These are phyloP conservation scores for Mycena rosella DNA, from an alignment of 768 basidiomycete genomes.

Conservation along the genomic window DNA sequence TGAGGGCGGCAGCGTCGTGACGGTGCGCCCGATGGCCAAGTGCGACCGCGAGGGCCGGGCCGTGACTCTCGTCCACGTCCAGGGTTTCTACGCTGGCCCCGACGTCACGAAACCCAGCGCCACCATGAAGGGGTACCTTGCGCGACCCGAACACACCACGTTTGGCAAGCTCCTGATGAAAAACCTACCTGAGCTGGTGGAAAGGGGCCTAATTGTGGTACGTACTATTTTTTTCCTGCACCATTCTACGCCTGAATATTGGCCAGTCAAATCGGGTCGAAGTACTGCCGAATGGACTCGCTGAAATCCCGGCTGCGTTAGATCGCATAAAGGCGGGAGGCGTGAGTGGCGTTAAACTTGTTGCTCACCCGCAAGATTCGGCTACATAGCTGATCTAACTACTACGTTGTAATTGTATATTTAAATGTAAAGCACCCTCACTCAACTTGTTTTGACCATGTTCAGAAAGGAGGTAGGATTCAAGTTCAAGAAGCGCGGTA, in stretches of 20 bases:
- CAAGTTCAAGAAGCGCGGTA: too few species aligned
- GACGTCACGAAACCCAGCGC: conserved; percentile 39
- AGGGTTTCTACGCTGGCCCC: conserved; percentile 28
- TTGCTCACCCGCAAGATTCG: conserved; percentile 28
- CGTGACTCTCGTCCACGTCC: not conserved
- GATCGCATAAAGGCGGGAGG: conserved; percentile 30
- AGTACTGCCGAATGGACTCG: conserved; percentile 55
- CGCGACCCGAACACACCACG: conserved; percentile 38
- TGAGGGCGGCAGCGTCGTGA: conserved; percentile 6
- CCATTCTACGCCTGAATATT: not conserved
- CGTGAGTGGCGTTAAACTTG: conserved; percentile 28
- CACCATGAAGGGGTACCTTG: conserved; percentile 35
- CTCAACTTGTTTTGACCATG: too few species aligned
- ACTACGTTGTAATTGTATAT: too few species aligned
- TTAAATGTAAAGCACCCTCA: too few species aligned
- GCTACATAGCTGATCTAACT: too few species aligned
- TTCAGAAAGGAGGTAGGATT: too few species aligned
- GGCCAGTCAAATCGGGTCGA: conserved; percentile 59
- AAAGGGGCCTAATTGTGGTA: conserved; percentile 53
- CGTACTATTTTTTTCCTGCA: not conserved
- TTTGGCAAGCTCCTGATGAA: conserved; percentile 38
- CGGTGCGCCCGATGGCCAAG: not conserved
- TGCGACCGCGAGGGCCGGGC: not conserved
- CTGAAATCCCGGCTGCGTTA: conserved; percentile 57
- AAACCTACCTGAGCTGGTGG: conserved; percentile 44